Base-by-base conservation (phyloP, 371 early-diverging fungal species). In the Mucor ambiguus region DNA sequence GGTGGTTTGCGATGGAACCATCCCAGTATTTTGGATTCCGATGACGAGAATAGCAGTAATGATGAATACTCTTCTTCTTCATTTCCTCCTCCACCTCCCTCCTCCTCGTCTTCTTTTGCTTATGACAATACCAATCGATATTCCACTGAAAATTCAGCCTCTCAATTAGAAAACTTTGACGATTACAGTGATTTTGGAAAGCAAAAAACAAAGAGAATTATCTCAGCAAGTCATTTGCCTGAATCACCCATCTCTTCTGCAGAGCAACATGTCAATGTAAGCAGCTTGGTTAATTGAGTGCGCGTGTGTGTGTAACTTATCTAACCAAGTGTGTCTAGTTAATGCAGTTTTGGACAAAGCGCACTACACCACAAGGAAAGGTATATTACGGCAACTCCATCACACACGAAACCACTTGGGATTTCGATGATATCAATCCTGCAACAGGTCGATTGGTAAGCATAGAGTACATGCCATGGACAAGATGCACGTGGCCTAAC, bases 321-420 rank as follows among this genome's bases (percentile, higher is more conserved):
- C 52, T 52, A 26, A 52, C 10, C 10, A 12, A 4, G 16, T 4
- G 26, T 48, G 5, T 48, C 24, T 61, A 79, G 72, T 38, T 73
- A 22, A 71, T 79, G 70, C 48, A 62, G 10, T 67, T 67, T 55
- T 94, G 88, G 92, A 87, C 82, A 29, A 73, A 82, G 43, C 85
- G 88, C 54, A 68, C 75, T 48, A 74, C 88, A 20, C 72, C 89
- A 41, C 85, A 90, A 64, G 93, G 93, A 18, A 79, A 87, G 44
- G 73, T 82, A 1, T 95, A 94, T 71, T 94, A 83, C 69, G 92
- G 85, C 71, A 94, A 95, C 74, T 81, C 89, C 41, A 77, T 90
- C 12, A 92, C 93, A 12, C 90, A 93, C 63, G 86, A 89, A 64
- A 92, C 93, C 10, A 89, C 87, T 8, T 95, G 92, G 89, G 78